These are phyloP conservation scores for Porcisia hertigi DNA, from an alignment of 208 protist genomes.

Conservation along the genomic window DNA sequence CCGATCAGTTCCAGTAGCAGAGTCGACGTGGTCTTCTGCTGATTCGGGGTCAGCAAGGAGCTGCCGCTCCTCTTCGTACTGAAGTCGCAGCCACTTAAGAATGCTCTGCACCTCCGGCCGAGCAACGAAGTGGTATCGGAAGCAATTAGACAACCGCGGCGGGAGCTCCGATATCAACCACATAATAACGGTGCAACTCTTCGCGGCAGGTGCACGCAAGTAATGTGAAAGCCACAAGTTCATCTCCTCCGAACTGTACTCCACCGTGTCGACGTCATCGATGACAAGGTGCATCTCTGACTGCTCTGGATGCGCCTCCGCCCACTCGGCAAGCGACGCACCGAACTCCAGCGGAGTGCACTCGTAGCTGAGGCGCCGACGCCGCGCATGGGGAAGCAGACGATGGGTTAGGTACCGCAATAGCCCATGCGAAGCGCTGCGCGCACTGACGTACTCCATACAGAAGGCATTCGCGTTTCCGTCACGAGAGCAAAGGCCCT, in stretches of 20 bases:
- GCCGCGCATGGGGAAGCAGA: constrained; percentile 28
- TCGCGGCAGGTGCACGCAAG: constrained; percentile 14
- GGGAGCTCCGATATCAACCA: constrained; percentile 82
- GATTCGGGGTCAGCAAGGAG: not conserved
- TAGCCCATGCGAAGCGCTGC: constrained; percentile 33
- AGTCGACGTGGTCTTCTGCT: constrained; percentile 1
- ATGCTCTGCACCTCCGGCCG: constrained; percentile 40
- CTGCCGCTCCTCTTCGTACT: constrained; percentile 20
- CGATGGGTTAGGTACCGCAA: constrained; percentile 25
- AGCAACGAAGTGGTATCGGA: constrained; percentile 76
- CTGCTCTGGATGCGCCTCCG: constrained; percentile 36
- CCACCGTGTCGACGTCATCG: constrained; percentile 77
- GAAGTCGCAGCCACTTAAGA: constrained; percentile 43
- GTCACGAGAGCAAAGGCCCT: constrained; percentile 11
- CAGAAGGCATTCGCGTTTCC: constrained; percentile 22
- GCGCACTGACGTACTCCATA: constrained; percentile 53
- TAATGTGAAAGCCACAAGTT: constrained; percentile 65
- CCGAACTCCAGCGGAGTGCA: constrained; percentile 62
- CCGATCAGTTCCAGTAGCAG: not conserved
- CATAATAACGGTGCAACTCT: constrained; percentile 41
- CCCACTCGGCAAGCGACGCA: constrained; percentile 50
- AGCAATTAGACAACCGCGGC: constrained; percentile 65
- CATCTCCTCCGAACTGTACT: constrained; percentile 40
- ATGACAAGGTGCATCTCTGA: constrained; percentile 85
- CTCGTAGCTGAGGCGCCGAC: constrained; percentile 37